Percentiles rank a stretch among this genome's conserved stretches.
Evolutionary conservation across 139 green algal genomes (phyloP).

Genomic region (Chlorella sp.): DNA sequence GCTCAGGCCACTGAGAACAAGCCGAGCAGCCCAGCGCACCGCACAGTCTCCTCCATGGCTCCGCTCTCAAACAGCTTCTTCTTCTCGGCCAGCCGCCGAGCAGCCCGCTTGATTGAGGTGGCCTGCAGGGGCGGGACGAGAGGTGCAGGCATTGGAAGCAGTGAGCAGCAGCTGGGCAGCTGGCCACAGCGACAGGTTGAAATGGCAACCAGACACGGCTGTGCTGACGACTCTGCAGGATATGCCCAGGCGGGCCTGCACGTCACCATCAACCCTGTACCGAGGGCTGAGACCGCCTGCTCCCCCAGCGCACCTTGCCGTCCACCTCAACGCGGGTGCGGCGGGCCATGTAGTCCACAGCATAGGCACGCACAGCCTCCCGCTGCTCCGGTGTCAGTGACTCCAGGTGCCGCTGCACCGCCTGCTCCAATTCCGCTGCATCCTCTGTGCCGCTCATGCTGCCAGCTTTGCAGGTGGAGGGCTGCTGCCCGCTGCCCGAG

Average conservation of each 20-base stretch:
- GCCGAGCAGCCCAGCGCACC: background rate
- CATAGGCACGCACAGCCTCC: background rate
- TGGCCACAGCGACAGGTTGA: too few species aligned
- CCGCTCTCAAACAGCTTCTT: slow-evolving; percentile 27
- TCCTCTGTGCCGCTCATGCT: background rate
- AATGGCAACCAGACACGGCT: background rate
- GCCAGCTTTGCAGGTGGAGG: background rate
- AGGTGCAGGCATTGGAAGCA: too few species aligned
- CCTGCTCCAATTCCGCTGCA: background rate
- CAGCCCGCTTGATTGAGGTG: background rate
- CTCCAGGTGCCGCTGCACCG: background rate
- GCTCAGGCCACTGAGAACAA: too few species aligned
- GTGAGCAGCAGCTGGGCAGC: too few species aligned
- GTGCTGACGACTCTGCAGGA: too few species aligned
- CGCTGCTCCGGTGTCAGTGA: slow-evolving; percentile 16
- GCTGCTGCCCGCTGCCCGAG: background rate
- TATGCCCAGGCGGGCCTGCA: too few species aligned
- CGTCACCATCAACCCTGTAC: too few species aligned
- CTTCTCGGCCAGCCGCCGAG: background rate
- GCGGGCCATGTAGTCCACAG: background rate
- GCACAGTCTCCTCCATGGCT: background rate
- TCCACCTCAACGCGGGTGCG: background rate
- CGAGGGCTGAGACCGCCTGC: background rate
- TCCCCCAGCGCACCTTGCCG: background rate
- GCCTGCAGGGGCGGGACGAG: background rate